These are phyloP conservation scores for Sclerotinia glacialis DNA, from an alignment of 2,329 filamentous ascomycete genomes.

Conservation along the genomic window DNA sequence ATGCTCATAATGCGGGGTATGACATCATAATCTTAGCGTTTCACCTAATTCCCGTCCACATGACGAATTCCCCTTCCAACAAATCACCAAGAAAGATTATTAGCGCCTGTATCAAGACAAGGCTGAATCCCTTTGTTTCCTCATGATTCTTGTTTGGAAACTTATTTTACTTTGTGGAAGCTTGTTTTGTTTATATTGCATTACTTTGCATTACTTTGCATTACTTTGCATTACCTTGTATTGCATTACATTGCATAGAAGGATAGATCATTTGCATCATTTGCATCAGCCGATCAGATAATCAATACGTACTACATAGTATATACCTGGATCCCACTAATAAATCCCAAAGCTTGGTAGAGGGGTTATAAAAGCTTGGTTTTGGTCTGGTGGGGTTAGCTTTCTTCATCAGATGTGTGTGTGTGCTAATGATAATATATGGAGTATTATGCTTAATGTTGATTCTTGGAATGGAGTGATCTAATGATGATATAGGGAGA, in stretches of 20 bases:
- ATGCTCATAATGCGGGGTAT: no score
- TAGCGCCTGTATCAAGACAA: background rate
- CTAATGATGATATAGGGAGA: no score
- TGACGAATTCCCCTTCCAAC: background rate
- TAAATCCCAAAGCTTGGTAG: conserved; percentile 15
- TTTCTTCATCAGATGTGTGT: no score
- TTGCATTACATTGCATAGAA: no score
- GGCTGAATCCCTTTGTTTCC: background rate
- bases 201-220: no score
- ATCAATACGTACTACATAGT: background rate
- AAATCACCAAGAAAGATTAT: background rate
- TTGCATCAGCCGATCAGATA: background rate
- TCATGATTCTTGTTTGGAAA: background rate
- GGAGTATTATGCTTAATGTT: no score
- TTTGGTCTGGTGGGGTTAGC: background rate
- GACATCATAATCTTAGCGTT: background rate
- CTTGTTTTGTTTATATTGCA: no score
- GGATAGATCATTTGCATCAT: background rate
- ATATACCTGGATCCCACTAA: background rate
- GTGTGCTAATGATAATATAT: no score
- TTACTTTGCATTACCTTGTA: no score
- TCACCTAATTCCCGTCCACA: background rate
- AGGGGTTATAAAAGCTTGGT: conserved; percentile 12
- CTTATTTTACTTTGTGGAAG: no score
- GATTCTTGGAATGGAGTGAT: background rate